Evolutionary conservation across 495 filamentous ascomycete species (phyloP).

Genomic region (Hypoxylon lenormandii): DNA sequence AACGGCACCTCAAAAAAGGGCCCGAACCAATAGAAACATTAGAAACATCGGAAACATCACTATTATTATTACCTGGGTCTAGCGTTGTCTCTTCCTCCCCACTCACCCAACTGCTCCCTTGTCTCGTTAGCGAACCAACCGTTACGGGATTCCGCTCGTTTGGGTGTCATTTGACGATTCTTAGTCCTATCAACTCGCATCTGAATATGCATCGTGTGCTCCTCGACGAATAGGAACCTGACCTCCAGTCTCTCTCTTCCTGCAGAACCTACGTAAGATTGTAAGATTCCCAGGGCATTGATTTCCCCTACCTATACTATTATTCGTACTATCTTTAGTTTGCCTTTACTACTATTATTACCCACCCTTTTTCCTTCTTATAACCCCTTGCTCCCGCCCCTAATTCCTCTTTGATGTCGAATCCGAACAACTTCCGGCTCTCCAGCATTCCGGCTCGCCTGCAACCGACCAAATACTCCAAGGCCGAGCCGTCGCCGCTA

Average conservation of each 20-base stretch:
- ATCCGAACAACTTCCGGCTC: slow-evolving; percentile 37
- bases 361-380: background rate
- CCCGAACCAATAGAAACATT: slow-evolving; percentile 21
- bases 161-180: slow-evolving; percentile 36
- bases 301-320: slow-evolving; percentile 8
- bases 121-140: slow-evolving; percentile 19
- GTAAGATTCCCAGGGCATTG: slow-evolving; percentile 5
- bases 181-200: slow-evolving; percentile 30
- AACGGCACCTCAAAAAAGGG: slow-evolving; percentile 19
- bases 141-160: slow-evolving; percentile 10
- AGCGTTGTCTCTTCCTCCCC: too few relatives aligned
- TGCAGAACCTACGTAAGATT: slow-evolving; percentile 10
- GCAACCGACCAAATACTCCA: slow-evolving; percentile 40
- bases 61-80: background rate
- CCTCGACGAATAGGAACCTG: slow-evolving; percentile 30
- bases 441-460: slow-evolving; percentile 44
- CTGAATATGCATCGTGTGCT: slow-evolving; percentile 21
- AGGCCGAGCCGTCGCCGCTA: slow-evolving; percentile 36
- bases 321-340: slow-evolving; percentile 1
- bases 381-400: background rate
- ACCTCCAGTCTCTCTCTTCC: slow-evolving; percentile 36
- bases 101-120: background rate
- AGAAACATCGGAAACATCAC: too few relatives aligned
- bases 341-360: background rate
- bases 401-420: slow-evolving; percentile 10